Percentiles rank a stretch among this genome's conserved stretches.
Evolutionary conservation across 139 green algal species (phyloP).

Genomic region (Deuterostichococcus epilithicus): DNA sequence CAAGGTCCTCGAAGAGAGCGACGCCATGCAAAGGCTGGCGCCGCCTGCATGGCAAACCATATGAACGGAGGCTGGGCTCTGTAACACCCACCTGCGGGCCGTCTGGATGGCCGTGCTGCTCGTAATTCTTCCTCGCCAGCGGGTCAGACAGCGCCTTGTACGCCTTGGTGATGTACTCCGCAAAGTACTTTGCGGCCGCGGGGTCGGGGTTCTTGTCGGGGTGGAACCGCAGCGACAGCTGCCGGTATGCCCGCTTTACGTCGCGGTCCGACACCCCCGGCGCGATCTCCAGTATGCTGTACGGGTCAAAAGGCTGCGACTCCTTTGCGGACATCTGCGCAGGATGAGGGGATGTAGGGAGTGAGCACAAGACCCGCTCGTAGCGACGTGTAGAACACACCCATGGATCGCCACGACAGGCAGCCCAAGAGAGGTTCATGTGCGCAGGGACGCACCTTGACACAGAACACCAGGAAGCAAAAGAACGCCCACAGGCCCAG

Average conservation of each 20-base stretch:
- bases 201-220: constrained; percentile 94
- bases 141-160: constrained; percentile 75
- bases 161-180: constrained; percentile 77
- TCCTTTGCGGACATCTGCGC: constrained; percentile 30
- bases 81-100: constrained; percentile 56
- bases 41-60: no score
- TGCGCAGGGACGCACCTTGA: no score
- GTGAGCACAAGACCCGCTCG: no score
- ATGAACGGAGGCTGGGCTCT: no score
- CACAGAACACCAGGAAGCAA: constrained; percentile 48
- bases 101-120: constrained; percentile 88
- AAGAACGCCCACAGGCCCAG: constrained; percentile 55
- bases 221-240: constrained; percentile 76
- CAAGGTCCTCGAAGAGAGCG: no score
- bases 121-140: constrained; percentile 72
- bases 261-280: constrained; percentile 52
- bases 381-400: no score
- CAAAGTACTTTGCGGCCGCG: constrained; percentile 76
- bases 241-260: constrained; percentile 80
- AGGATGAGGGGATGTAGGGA: background rate
- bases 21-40: no score
- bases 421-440: background rate
- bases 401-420: no score
- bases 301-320: constrained; percentile 81
- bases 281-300: constrained; percentile 75